Conservation (phyloP, 306 rosid species). For the Fragaria nilgerrensis region DNA sequence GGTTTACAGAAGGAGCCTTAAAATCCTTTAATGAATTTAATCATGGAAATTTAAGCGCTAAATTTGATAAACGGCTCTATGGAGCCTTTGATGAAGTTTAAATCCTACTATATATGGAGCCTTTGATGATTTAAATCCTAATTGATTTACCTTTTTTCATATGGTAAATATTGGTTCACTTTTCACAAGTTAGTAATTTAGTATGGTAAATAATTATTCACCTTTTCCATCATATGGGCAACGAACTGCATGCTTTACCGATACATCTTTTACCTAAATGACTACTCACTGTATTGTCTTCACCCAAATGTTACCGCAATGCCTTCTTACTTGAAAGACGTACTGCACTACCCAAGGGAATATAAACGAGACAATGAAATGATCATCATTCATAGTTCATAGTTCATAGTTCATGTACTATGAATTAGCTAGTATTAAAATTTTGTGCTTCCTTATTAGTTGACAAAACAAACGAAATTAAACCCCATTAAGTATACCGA, state of each 20-base stretch:
- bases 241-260: too few relatives aligned
- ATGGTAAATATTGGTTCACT: too few relatives aligned
- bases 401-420: neutral
- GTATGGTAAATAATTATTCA: too few relatives aligned
- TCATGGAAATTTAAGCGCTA: conserved; percentile 6
- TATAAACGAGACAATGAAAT: neutral
- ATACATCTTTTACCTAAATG: too few relatives aligned
- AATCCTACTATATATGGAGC: neutral
- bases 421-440: neutral
- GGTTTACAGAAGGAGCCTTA: conserved; percentile 35
- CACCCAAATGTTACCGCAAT: too few relatives aligned
- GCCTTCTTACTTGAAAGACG: too few relatives aligned
- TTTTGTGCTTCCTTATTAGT: conserved; percentile 12
- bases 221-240: too few relatives aligned
- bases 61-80: conserved; percentile 22
- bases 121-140: too few relatives aligned
- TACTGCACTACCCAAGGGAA: too few relatives aligned
- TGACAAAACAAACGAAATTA: conserved; percentile 25
- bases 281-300: too few relatives aligned
- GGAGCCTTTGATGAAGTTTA: neutral
- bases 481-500: conserved; percentile 36
- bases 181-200: too few relatives aligned
- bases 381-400: neutral
- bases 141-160: too few relatives aligned
- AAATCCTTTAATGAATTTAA: neutral